phyloP scores from a whole-genome alignment of 345 rosid genomes.

The Murraya koenigii region DNA sequence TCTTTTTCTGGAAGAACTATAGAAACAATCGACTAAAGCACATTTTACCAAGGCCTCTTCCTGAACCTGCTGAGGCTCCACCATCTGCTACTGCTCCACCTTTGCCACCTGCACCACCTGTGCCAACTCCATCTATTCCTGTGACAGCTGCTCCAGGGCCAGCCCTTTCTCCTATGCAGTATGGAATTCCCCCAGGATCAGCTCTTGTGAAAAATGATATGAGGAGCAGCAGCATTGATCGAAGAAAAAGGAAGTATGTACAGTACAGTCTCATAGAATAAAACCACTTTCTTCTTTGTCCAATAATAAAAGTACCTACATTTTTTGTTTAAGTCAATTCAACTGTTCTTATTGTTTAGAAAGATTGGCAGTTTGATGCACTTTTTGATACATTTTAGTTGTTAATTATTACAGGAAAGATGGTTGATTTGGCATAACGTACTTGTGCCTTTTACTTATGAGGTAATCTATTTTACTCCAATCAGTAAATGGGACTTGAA shows the following conservation, averaged over 20 bases:
- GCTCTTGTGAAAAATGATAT: conserved; percentile 57
- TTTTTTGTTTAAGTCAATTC: background rate
- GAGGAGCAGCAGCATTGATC: conserved; percentile 65
- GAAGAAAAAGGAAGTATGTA: conserved; percentile 83
- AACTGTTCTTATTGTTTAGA: background rate
- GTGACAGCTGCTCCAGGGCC: conserved; percentile 55
- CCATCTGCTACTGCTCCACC: conserved; percentile 38
- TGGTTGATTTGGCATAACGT: conserved; percentile 16
- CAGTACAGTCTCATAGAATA: background rate
- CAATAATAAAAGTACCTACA: background rate
- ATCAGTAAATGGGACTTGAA: background rate
- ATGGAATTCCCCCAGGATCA: conserved; percentile 58
- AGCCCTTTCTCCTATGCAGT: conserved; percentile 83
- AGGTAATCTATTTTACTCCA: conserved; percentile 20
- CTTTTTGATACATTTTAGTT: background rate
- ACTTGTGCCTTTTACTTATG: background rate
- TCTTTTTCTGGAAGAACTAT: conserved; percentile 97
- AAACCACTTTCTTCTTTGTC: background rate
- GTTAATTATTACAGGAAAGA: conserved; percentile 46
- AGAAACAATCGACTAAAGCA: conserved; percentile 90
- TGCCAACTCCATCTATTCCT: conserved; percentile 43
- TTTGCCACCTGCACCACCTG: conserved; percentile 40
- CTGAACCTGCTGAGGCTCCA: conserved; percentile 67
- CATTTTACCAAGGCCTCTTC: conserved; percentile 87
- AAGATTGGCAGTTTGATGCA: conserved; percentile 9